Base-by-base conservation (phyloP, 768 basidiomycete species). In the Boletus eberwhitei region DNA sequence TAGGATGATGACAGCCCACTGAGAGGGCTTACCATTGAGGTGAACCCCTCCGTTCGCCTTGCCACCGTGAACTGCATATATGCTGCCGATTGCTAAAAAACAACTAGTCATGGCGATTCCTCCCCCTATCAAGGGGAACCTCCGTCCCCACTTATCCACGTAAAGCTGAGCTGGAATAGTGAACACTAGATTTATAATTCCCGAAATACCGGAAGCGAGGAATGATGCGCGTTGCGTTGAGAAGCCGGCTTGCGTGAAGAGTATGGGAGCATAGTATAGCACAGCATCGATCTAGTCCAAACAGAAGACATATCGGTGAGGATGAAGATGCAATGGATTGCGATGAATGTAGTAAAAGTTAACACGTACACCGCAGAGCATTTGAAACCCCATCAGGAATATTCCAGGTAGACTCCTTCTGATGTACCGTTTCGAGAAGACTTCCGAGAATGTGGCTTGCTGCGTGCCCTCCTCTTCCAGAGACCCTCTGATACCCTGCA, bases 211-310 rank as follows among this genome's bases (percentile, higher is more conserved):
- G 1, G 79, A 79, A 0, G 78, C 79, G 34, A 81, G 70, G 66
- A 82, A 80, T 3, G 77, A 73, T 3, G 79, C 73, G n/a, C 74
- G 71, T n/a, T 67, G 65, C 4, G 72, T 72, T 13, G 74, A 73
- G n/a, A 81, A 72, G n/a, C 81, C 77, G 1, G 77, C 77, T 57
- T 81, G 79, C 4, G 73, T 63, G 58, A 82, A 82, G 13, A 80
- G 67, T 9, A 76, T 69, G 0, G 80, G 80, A 0, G 78, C 79
- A 51, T 77, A 78, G 61, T 77, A 64, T 14, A 59, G 46, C 21
- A 70, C 65, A 2, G 54, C 64, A 59, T 70, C 65, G 38, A 70
- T 64, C 70, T 68, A 14, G 4, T 43, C 36, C 52, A 45, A 52
- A 37, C 26, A 26, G 19, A 34, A n/a, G 39, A 22, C 32, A 50